These are phyloP conservation scores for Yamadazyma diddensiae DNA, from an alignment of 1,139 yeast species.

Conservation along the genomic window DNA sequence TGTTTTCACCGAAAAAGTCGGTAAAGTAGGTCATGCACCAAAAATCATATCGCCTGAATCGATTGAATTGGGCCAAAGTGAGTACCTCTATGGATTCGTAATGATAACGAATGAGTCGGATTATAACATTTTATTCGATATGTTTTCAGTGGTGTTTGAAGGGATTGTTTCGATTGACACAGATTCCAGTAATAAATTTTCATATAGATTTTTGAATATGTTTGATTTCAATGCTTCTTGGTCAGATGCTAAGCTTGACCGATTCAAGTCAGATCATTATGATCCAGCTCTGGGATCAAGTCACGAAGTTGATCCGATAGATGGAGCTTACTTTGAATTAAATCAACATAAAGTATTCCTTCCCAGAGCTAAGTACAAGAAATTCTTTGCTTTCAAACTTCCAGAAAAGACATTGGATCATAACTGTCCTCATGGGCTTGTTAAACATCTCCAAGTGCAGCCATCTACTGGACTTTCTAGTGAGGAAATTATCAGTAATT, in stretches of 20 bases:
- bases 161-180: conserved; percentile 18
- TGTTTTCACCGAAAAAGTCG: conserved; percentile 29
- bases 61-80: conserved; percentile 33
- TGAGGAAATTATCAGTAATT: conserved; percentile 25
- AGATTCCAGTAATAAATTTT: conserved; percentile 7
- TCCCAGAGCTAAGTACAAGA: conserved; percentile 36
- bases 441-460: conserved; percentile 35
- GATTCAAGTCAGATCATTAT: conserved; percentile 26
- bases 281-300: conserved; percentile 19
- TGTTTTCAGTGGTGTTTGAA: conserved; percentile 35
- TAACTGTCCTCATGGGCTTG: conserved; percentile 34
- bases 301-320: conserved; percentile 28
- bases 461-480: conserved; percentile 34
- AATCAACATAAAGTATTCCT: conserved; percentile 26
- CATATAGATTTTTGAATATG: conserved; percentile 30
- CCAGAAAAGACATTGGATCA: conserved; percentile 39
- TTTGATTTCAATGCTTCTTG: conserved; percentile 43
- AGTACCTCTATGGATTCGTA: conserved; percentile 35
- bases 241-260: conserved; percentile 36
- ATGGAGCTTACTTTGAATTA: conserved; percentile 27
- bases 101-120: conserved; percentile 28
- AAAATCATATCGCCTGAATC: conserved; percentile 27
- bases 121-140: conserved; percentile 33
- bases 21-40: conserved; percentile 29
- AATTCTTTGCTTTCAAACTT: conserved; percentile 37